Base-by-base conservation (phyloP, 2,329 filamentous ascomycete genomes). In the Chrysoporthe puriensis region DNA sequence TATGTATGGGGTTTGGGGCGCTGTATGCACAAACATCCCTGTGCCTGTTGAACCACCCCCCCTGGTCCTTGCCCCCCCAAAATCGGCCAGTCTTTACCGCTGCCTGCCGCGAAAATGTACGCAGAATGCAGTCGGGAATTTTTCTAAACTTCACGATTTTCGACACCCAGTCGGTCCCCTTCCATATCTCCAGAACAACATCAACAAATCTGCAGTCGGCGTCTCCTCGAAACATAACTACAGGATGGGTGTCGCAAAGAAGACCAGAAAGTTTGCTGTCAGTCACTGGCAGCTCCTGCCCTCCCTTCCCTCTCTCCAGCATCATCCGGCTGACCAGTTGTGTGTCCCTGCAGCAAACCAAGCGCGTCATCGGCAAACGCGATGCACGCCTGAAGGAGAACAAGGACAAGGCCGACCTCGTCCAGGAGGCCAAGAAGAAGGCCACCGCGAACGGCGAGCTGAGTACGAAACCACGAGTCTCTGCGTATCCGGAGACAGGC, bases 361-460 rank as follows among this genome's bases (percentile, higher is more conserved):
- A 97, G 83, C 86, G 93, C 73, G 83, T 97, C 64, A 94, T 97
- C 73, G 90, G 92, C 61, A 88, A 91, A 75, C 88, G 89, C 68
- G 94, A 98, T 83, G 88, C 87, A 58, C 86, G 94, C 66, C 84
- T 96, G 62, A 94, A 95, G 79, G 90, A 93, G 80, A 96, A 96
- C 80, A 86, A 91, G 73, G 81, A 86, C 74, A 91, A 90, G 74
- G 87, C 84, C 67, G 88, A 89, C 46, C 79, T 83, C 54, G 81
- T 85, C 72, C 85, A 86, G 66, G 84, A 88, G 71, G 89, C 85
- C 76, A 85, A 86, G 77, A 86, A 86, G 76, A 86, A 86, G 76
- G 77, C 84, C 16, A 77, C 81, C 63, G 79, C 79, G 42, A 81
- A 83, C 11, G 82, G 83, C 73, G 87, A 92, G 69, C 80, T 94